Conservation (phyloP, 192 early-diverging fungal species). For the Umbelopsis isabellina region DNA sequence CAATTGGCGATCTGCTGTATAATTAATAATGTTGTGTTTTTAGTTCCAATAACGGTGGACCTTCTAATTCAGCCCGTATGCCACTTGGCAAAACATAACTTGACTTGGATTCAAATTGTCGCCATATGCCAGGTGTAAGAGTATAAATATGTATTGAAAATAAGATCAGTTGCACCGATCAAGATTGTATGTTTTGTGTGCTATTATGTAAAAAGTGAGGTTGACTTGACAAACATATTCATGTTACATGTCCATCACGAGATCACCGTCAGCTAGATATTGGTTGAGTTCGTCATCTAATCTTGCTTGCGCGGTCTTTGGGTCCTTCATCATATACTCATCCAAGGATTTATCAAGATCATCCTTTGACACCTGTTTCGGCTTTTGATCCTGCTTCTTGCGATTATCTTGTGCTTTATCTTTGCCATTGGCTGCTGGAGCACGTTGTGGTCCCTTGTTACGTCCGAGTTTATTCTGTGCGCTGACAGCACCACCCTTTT, state of each 20-base stretch:
- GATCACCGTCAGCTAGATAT: constrained; percentile 33
- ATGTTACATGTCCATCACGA: constrained; percentile 14
- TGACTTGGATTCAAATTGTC: constrained; percentile 2
- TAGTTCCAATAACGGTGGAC: no score
- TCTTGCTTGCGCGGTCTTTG: constrained; percentile 32
- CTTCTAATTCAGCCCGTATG: background rate
- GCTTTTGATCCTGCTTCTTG: background rate
- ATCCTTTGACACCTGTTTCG: constrained; percentile 20
- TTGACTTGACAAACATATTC: background rate
- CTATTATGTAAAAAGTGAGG: background rate
- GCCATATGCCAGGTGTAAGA: background rate
- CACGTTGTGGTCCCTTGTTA: background rate
- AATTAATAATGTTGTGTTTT: no score
- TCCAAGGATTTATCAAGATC: constrained; percentile 37
- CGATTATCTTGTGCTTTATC: background rate
- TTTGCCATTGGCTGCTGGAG: background rate
- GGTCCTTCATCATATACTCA: constrained; percentile 43
- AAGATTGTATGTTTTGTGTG: background rate
- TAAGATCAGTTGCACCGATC: constrained; percentile 8
- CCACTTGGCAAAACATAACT: background rate
- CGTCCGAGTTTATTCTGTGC: constrained; percentile 1
- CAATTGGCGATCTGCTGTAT: no score
- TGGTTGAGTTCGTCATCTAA: constrained; percentile 38
- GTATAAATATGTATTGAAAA: constrained; percentile 16
- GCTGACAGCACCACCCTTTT: background rate